Evolutionary conservation across 352 stramenopile genomes (phyloP).

Genomic region (Pythium insidiosum): DNA sequence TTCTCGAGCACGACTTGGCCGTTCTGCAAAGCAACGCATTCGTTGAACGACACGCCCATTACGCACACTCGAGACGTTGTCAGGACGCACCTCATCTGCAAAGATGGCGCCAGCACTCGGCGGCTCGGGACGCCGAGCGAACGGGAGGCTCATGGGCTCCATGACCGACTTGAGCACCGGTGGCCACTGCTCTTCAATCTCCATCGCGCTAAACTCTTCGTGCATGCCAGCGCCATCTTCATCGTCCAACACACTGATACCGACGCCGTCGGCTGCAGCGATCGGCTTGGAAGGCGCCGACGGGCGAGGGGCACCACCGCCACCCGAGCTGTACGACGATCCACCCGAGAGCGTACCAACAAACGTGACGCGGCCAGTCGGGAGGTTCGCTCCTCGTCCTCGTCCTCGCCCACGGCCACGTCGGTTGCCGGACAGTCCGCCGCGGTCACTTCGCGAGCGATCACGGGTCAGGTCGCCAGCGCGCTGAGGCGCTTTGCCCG

Average conservation of each 20-base stretch:
- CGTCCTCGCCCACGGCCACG: constrained; percentile 41
- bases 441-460: constrained; percentile 15
- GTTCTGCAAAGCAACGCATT: too few relatives aligned
- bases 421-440: constrained; percentile 13
- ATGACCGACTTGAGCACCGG: constrained; percentile 70
- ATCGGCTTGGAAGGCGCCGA: constrained; percentile 27
- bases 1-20: constrained; percentile 47
- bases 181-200: constrained; percentile 75
- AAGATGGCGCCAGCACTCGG: constrained; percentile 58
- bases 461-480: constrained; percentile 33
- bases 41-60: too few relatives aligned
- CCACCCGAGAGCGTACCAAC: constrained; percentile 74
- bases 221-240: constrained; percentile 32
- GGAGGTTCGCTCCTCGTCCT: constrained; percentile 35
- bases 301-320: constrained; percentile 24
- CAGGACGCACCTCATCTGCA: constrained; percentile 29
- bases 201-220: constrained; percentile 36
- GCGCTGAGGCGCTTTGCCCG: constrained; percentile 24
- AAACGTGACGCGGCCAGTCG: constrained; percentile 65
- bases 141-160: constrained; percentile 76
- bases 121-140: constrained; percentile 55
- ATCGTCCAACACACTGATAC: constrained; percentile 81
- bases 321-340: constrained; percentile 58
- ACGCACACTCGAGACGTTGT: too few relatives aligned
- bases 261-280: constrained; percentile 61